Evolutionary conservation across 2,329 filamentous ascomycete genomes (phyloP), one percentile per base, ranked within the genome.

Genomic region (Ophiocordyceps unilateralis): DNA sequence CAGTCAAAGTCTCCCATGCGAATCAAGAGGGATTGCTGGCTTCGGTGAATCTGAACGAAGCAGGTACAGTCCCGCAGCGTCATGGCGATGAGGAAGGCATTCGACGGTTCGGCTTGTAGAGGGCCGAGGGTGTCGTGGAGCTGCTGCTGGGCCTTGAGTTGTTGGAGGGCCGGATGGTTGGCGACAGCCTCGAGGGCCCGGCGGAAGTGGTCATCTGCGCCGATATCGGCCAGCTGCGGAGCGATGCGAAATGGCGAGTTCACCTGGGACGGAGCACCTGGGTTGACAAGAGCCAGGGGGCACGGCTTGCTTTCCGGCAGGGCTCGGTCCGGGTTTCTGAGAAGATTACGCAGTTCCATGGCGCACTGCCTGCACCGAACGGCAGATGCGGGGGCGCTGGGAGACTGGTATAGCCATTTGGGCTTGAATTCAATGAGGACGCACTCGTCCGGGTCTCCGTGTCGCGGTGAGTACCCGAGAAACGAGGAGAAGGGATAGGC

Each of bases 371-470:
- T 76, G 61, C 84, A 91, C 41, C 81, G 69, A 41, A 66, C 70
- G 36, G 81, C 73, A 23, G 63, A 59, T 0, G 55, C 22, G 1
- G 83, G 84, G 0, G 83, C 83, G 32, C 74, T 77, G 4, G 79
- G 82, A 2, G 83, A 88, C 56, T 87, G 83, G 9, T 70, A 63
- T 22, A 91, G 71, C 84, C 84, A 91, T 60, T 91, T 91, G 14
- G 84, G 83, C 57, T 91, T 91, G 61, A 89, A 81, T 56, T 89
- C 82, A 44, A 83, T 63, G 26, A 82, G 56, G 23, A 58, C 44
- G 44, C 50, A 55, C n/a, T 53, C 51, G 20, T 55, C 50, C 14
- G 52, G 45, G 45, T 58, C 57, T 57, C 42, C 22, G 9, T 4
- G 17, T n/a, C 2, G 20, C 14, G 10, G 36, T 43, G 2, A 39